Evolutionary conservation across 2,329 filamentous ascomycete species (phyloP).

Genomic region (Talaromyces sp.): DNA sequence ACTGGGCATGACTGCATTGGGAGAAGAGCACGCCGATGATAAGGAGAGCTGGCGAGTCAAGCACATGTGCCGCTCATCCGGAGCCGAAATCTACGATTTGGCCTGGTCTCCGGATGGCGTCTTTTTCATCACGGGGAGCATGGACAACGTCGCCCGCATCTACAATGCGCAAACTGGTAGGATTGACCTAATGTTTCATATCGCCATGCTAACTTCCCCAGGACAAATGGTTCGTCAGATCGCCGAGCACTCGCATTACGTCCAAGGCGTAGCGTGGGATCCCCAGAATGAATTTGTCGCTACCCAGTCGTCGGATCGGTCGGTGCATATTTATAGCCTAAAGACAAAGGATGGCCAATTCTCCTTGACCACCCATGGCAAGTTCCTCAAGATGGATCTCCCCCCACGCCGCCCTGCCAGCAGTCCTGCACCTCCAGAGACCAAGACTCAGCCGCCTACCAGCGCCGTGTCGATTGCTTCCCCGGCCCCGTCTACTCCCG

Average conservation of each 20-base stretch:
- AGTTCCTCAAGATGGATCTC: conserved; percentile 88
- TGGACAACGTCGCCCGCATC: conserved; percentile 97
- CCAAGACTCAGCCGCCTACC: conserved; percentile 25
- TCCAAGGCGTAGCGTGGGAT: conserved; percentile 98
- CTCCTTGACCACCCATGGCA: conserved; percentile 70
- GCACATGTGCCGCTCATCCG: conserved; percentile 93
- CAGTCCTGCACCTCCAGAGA: conserved; percentile 84
- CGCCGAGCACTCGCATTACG: conserved; percentile 95
- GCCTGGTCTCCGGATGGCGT: conserved; percentile 97
- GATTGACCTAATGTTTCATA: conserved; percentile 14
- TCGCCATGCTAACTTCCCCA: conserved; percentile 18
- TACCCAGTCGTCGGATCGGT: conserved; percentile 95
- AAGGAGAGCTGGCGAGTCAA: conserved; percentile 96
- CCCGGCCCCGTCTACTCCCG: conserved; percentile 83
- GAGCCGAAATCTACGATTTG: conserved; percentile 94
- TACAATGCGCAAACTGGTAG: conserved; percentile 89
- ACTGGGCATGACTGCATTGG: conserved; percentile 63
- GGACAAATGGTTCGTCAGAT: conserved; percentile 78
- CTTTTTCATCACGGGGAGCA: conserved; percentile 97
- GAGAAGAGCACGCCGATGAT: conserved; percentile 81
- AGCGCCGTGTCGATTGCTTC: conserved; percentile 58
- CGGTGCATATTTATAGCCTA: conserved; percentile 93
- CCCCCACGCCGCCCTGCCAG: conserved; percentile 82
- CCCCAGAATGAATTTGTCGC: conserved; percentile 96
- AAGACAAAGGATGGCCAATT: conserved; percentile 97